Percentiles rank a stretch among this genome's conserved stretches.
Conservation (phyloP, 2,329 filamentous ascomycete species). For the Alternaria gaisen region DNA sequence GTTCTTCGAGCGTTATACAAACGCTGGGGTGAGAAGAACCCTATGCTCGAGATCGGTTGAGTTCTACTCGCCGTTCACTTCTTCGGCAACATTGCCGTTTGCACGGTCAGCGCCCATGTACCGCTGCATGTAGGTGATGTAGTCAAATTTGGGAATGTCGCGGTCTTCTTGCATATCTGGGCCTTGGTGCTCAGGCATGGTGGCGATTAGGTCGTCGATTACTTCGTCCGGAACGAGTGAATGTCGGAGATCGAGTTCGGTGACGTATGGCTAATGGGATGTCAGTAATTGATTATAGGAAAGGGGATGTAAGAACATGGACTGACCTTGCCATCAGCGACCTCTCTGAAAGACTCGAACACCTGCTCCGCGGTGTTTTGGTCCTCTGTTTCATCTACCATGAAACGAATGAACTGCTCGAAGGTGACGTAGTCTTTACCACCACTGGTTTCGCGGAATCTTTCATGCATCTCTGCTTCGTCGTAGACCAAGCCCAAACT, state of each 20-base stretch:
- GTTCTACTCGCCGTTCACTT: constrained; percentile 36
- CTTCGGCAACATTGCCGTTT: constrained; percentile 35
- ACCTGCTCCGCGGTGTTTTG: constrained; percentile 99
- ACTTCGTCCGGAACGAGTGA: constrained; percentile 96
- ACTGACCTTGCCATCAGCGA: constrained; percentile 88
- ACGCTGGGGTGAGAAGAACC: constrained; percentile 27
- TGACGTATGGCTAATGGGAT: constrained; percentile 78
- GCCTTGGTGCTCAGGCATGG: constrained; percentile 84
- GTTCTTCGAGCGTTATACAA: constrained; percentile 14
- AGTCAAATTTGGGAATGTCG: constrained; percentile 88
- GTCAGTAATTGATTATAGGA: constrained; percentile 18
- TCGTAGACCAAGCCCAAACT: constrained; percentile 95
- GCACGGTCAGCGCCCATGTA: constrained; percentile 50
- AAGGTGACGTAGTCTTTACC: constrained; percentile 86
- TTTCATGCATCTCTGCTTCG: constrained; percentile 97
- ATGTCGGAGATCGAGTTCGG: constrained; percentile 94
- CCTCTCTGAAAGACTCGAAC: constrained; percentile 96
- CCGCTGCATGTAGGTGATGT: constrained; percentile 96
- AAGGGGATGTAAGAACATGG: background rate
- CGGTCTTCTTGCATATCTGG: constrained; percentile 88
- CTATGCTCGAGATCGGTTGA: constrained; percentile 17
- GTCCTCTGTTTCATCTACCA: constrained; percentile 98
- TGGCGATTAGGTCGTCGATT: constrained; percentile 87
- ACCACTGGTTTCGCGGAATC: constrained; percentile 86
- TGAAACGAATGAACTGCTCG: constrained; percentile 98